A percentile compares a stretch with the other conserved stretches of the same genome.
phyloP scores from a whole-genome alignment of 164 flowering plant genomes.

The Macadamia tetraphylla region DNA sequence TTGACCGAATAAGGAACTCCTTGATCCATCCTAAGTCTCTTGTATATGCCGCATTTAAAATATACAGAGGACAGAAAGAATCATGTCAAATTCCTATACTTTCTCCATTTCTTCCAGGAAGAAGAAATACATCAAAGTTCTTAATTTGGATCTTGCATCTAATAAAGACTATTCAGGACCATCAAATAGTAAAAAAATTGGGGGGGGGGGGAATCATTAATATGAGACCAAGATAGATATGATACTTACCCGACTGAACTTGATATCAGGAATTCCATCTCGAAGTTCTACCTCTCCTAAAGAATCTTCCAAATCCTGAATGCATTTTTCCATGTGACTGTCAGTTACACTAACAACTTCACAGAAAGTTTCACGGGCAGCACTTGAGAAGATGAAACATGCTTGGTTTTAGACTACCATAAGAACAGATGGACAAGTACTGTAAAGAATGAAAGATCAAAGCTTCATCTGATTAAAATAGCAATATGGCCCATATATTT shows the following conservation, averaged over 20 bases:
- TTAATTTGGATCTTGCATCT: too few relatives aligned
- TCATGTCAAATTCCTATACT: not conserved
- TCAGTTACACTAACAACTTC: conserved; percentile 7
- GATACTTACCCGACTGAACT: conserved; percentile 80
- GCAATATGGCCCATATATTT: not conserved
- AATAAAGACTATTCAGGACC: too few relatives aligned
- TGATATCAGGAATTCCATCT: conserved; percentile 88
- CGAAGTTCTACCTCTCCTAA: conserved; percentile 70
- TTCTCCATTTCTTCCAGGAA: too few relatives aligned
- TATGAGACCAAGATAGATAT: conserved; percentile 4
- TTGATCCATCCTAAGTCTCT: too few relatives aligned
- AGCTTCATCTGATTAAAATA: not conserved
- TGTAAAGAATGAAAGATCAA: not conserved
- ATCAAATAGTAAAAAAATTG: too few relatives aligned
- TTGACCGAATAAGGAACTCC: too few relatives aligned
- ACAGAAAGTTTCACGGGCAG: conserved; percentile 2
- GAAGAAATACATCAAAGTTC: too few relatives aligned
- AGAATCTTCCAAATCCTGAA: conserved; percentile 82
- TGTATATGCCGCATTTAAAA: too few relatives aligned
- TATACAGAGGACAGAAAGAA: not conserved
- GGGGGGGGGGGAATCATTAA: too few relatives aligned
- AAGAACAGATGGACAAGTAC: not conserved
- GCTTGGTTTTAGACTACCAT: not conserved
- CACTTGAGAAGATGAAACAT: not conserved
- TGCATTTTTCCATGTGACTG: conserved; percentile 9